Base-by-base conservation (phyloP, 148 eudicot genomes). In the Simmondsia chinensis region DNA sequence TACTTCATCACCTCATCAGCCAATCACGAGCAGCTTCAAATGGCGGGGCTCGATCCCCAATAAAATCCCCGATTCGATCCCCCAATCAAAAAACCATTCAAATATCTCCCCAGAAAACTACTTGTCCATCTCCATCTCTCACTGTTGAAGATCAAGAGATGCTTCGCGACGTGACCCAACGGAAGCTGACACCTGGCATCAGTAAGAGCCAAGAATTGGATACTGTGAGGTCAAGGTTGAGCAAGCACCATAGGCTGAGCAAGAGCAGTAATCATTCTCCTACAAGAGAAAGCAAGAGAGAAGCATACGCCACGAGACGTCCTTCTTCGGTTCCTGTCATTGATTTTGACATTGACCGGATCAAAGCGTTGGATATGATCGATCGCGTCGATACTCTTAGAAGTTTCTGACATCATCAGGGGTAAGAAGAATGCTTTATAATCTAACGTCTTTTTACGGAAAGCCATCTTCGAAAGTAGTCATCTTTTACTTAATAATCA, bases 201-300 rank as follows among this genome's bases (percentile, higher is more conserved):
- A 91, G 99, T 49, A 91, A 91, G 63, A 85, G 95, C 61, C 99
- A 91, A 40, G 99, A 91, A 68, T 91, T 91, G 27, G 78, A 73
- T 20, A 80, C 75, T 10, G 60, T 54, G 7, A 80, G 46, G 52
- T 63, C 39, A 17, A 77, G 77, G 35, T 61, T 76, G 42, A 66
- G 87, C 60, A 80, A 75, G 66, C 58, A 83, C 60, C 77, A 73
- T 19, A 59, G 97, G 32, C 44, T 82, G 61, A 76, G 79, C 54
- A 91, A 86, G 71, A 91, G 99, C 45, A 91, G 77, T 40, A 91
- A 69, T 52, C 95, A 85, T 56, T 82, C 95, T 25, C 95, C 99
- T 2, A 65, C 69, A 15, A 61, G 65, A 31, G 94, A 76, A 55
- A 43, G 22, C 12, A 79, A 61, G 48, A 70, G 70, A 38, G 86